Evolutionary conservation across 805 yeast species (phyloP).

Genomic region (Nematodospora valgi): DNA sequence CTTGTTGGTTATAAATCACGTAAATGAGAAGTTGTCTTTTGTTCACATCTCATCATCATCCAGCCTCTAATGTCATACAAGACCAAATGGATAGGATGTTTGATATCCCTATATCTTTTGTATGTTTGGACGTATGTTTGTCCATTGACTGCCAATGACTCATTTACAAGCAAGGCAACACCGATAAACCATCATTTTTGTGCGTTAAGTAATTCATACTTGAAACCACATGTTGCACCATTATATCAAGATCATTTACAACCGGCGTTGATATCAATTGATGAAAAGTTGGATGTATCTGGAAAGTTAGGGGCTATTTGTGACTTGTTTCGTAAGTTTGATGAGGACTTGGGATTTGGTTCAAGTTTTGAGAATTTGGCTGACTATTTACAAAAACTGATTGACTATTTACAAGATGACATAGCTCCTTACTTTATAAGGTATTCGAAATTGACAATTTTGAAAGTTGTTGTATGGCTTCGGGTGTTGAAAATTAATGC

Average conservation of each 20-base stretch:
- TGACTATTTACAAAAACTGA: not conserved
- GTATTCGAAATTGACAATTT: not conserved
- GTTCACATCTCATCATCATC: too few relatives aligned
- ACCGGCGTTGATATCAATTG: not conserved
- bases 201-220: conserved; percentile 1
- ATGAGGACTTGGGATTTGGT: conserved; percentile 2
- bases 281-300: conserved; percentile 1
- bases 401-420: conserved; percentile 2
- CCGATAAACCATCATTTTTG: conserved; percentile 12
- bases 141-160: conserved; percentile 7
- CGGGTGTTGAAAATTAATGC: too few relatives aligned
- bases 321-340: too few relatives aligned
- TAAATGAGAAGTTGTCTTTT: too few relatives aligned
- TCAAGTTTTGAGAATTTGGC: not conserved
- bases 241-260: conserved; percentile 4
- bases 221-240: conserved; percentile 9
- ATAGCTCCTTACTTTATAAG: not conserved
- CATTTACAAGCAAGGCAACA: conserved; percentile 1
- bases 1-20: too few relatives aligned
- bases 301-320: not conserved
- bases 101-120: conserved; percentile 7
- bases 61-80: too few relatives aligned
- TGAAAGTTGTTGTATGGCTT: too few relatives aligned
- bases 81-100: too few relatives aligned
- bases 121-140: conserved; percentile 11